These are phyloP conservation scores for Mediolabrus comicus DNA, from an alignment of 108 stramenopile genomes.

Conservation along the genomic window DNA sequence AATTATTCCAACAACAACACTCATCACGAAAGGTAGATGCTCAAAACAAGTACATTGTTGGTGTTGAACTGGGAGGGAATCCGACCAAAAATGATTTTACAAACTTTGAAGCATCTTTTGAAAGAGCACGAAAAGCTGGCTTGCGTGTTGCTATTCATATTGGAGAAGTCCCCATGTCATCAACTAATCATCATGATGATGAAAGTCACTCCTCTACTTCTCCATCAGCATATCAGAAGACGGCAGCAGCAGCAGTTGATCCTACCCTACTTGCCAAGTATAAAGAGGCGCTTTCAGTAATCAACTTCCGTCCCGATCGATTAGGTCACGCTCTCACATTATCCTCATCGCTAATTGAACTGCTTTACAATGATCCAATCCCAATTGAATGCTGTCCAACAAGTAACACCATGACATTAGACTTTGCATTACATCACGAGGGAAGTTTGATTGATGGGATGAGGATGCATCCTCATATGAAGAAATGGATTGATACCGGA, in stretches of 20 bases:
- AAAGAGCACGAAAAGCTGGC: slow-evolving; percentile 52
- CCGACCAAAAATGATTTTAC: slow-evolving; percentile 60
- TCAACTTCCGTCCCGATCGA: slow-evolving; percentile 64
- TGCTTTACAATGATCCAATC: slow-evolving; percentile 28
- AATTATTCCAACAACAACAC: slow-evolving; percentile 5
- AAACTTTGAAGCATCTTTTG: slow-evolving; percentile 52
- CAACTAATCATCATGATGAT: not conserved
- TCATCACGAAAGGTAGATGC: slow-evolving; percentile 12
- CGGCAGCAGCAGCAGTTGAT: too few species aligned
- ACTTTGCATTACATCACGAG: slow-evolving; percentile 44
- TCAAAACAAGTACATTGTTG: slow-evolving; percentile 55
- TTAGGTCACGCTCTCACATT: slow-evolving; percentile 70
- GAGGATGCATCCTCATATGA: slow-evolving; percentile 55
- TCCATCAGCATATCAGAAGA: too few species aligned
- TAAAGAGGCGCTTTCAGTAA: slow-evolving; percentile 40
- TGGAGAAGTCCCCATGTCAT: slow-evolving; percentile 59
- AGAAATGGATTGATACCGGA: slow-evolving; percentile 37
- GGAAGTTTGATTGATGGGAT: slow-evolving; percentile 59
- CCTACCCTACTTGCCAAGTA: slow-evolving; percentile 1
- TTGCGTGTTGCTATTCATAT: slow-evolving; percentile 73
- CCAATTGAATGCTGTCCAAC: slow-evolving; percentile 80
- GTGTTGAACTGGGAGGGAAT: slow-evolving; percentile 91
- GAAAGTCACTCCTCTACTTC: not conserved
- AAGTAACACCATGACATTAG: slow-evolving; percentile 78
- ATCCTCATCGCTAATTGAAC: slow-evolving; percentile 37